Evolutionary conservation across 345 rosid species (phyloP).

Genomic region (Salix udensis): DNA sequence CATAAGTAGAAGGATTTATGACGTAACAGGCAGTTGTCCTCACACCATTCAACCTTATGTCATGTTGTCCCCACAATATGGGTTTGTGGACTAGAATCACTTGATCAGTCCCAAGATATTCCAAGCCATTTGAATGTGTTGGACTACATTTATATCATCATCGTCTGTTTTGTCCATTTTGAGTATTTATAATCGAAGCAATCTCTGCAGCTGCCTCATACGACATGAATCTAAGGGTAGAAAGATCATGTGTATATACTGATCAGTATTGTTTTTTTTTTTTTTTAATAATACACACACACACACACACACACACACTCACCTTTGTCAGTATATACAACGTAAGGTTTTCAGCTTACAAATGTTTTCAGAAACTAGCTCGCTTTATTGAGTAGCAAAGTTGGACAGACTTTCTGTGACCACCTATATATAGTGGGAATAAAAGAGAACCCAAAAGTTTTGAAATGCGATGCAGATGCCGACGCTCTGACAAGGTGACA

Average conservation of each 20-base stretch:
- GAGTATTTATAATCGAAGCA: background rate
- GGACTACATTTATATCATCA: conserved; percentile 36
- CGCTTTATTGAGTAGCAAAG: background rate
- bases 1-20: conserved; percentile 16
- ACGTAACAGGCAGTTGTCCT: conserved; percentile 28
- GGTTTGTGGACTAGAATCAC: conserved; percentile 48
- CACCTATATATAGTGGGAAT: background rate
- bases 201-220: background rate
- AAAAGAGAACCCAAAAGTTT: background rate
- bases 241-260: background rate
- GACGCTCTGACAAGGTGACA: background rate
- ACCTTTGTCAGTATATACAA: too few species aligned
- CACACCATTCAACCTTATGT: conserved; percentile 24
- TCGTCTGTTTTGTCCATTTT: background rate
- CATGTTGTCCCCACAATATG: conserved; percentile 26
- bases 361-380: background rate
- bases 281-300: too few species aligned
- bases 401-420: background rate
- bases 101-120: conserved; percentile 30
- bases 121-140: conserved; percentile 22
- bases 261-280: too few species aligned
- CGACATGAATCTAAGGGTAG: background rate
- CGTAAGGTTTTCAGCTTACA: background rate
- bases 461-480: background rate
- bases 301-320: too few species aligned